Evolutionary conservation across 768 basidiomycete genomes (phyloP).

Genomic region (Boletus subparvulus): DNA sequence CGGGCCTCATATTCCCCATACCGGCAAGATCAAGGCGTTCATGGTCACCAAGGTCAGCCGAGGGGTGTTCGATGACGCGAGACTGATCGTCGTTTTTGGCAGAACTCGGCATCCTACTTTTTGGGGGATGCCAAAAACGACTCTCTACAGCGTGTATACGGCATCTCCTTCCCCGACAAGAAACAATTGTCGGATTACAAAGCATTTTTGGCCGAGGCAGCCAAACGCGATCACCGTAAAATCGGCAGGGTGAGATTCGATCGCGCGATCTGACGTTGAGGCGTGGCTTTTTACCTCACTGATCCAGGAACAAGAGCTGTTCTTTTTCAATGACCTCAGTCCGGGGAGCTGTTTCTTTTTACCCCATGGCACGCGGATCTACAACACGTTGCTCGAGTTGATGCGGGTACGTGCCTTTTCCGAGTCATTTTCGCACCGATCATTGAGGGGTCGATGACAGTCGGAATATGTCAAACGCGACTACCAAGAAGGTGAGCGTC

Average conservation of each 20-base stretch:
- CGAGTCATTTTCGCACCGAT: neutral
- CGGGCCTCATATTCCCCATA: slow-evolving; percentile 97
- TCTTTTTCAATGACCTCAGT: slow-evolving; percentile 97
- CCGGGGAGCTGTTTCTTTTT: slow-evolving; percentile 97
- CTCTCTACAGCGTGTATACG: slow-evolving; percentile 93
- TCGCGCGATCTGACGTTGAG: neutral
- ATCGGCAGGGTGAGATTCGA: slow-evolving; percentile 70
- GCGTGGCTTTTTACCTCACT: slow-evolving; percentile 1
- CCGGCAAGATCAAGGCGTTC: slow-evolving; percentile 95
- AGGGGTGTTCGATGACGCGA: neutral
- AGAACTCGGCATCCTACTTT: slow-evolving; percentile 99
- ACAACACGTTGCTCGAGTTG: slow-evolving; percentile 88
- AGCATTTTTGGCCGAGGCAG: slow-evolving; percentile 92
- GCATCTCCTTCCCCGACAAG: slow-evolving; percentile 98
- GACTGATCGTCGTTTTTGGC: slow-evolving; percentile 1
- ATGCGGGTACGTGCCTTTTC: slow-evolving; percentile 65
- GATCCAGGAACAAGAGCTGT: slow-evolving; percentile 86
- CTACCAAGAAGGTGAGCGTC: slow-evolving; percentile 78
- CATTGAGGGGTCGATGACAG: slow-evolving; percentile 38
- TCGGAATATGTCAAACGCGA: slow-evolving; percentile 92
- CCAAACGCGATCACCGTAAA: slow-evolving; percentile 96
- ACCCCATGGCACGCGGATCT: slow-evolving; percentile 95
- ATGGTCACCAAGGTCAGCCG: slow-evolving; percentile 85
- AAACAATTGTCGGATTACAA: slow-evolving; percentile 96
- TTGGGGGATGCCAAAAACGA: slow-evolving; percentile 92